Conservation (phyloP, 1,284 basidiomycete genomes). For the Sporisorium graminicola region DNA sequence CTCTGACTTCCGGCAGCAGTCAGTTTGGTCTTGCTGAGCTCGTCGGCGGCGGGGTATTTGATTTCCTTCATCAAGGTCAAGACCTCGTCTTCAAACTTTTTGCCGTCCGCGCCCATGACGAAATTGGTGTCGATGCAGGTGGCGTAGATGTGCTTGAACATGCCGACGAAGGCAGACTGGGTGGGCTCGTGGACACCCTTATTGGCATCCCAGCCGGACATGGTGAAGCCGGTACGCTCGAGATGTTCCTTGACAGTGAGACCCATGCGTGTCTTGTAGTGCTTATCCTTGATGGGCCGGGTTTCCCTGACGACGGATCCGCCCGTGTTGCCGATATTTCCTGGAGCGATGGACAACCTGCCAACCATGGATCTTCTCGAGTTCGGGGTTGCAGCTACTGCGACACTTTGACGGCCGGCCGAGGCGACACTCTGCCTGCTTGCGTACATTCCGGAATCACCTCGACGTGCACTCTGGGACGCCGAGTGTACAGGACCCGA, state of each 20-base stretch:
- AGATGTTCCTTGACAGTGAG: slow-evolving; percentile 57
- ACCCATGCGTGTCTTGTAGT: slow-evolving; percentile 62
- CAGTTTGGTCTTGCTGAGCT: slow-evolving; percentile 68
- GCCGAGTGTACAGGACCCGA: slow-evolving; percentile 37
- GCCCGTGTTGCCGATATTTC: slow-evolving; percentile 41
- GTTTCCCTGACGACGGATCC: slow-evolving; percentile 45
- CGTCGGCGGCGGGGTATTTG: slow-evolving; percentile 66
- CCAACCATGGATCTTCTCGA: slow-evolving; percentile 47
- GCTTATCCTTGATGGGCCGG: slow-evolving; percentile 56
- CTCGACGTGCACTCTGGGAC: slow-evolving; percentile 31
- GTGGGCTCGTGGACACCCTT: slow-evolving; percentile 66
- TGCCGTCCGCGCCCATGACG: slow-evolving; percentile 58
- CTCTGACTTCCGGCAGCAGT: slow-evolving; percentile 65
- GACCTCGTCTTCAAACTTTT: slow-evolving; percentile 67
- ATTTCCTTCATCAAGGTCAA: slow-evolving; percentile 64
- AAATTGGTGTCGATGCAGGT: slow-evolving; percentile 64
- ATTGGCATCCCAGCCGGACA: slow-evolving; percentile 58
- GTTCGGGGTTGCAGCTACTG: slow-evolving; percentile 56
- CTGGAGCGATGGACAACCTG: slow-evolving; percentile 52
- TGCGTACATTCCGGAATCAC: slow-evolving; percentile 41
- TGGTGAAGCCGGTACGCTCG: slow-evolving; percentile 62
- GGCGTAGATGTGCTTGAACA: slow-evolving; percentile 67
- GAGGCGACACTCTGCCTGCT: slow-evolving; percentile 51
- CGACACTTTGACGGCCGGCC: slow-evolving; percentile 50
- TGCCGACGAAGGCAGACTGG: slow-evolving; percentile 62